Conservation (phyloP, 1,284 basidiomycete genomes). For the Ustilago nuda region DNA sequence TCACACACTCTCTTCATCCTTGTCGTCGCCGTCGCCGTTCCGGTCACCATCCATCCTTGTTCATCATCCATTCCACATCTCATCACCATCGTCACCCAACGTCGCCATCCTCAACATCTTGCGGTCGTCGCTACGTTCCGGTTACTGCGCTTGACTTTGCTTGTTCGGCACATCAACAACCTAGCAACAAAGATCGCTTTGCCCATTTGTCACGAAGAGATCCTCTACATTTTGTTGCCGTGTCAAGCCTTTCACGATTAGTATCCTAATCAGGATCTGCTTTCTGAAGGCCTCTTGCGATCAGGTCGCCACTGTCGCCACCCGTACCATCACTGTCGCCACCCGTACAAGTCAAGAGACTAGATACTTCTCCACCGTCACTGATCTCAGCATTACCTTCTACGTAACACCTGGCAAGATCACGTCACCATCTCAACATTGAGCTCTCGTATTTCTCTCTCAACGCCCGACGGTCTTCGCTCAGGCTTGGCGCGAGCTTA, state of each 20-base stretch:
- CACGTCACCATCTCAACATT: neutral
- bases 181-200: too few relatives aligned
- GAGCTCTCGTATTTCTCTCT: neutral
- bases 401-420: neutral
- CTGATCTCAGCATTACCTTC: neutral
- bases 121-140: neutral
- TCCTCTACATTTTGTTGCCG: neutral
- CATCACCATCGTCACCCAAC: constrained; percentile 6
- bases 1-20: neutral
- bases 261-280: neutral
- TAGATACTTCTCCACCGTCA: neutral
- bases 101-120: neutral
- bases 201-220: neutral
- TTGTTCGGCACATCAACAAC: neutral
- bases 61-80: neutral
- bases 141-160: neutral
- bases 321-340: neutral
- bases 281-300: neutral
- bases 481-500: constrained; percentile 20
- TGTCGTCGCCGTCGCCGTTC: constrained; percentile 1
- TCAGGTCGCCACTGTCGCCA: neutral
- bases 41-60: too few relatives aligned
- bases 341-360: neutral
- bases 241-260: neutral
- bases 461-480: constrained; percentile 27